These are phyloP conservation scores for Triticum monococcum DNA, from an alignment of 176 grass and related monocot species.

Conservation along the genomic window DNA sequence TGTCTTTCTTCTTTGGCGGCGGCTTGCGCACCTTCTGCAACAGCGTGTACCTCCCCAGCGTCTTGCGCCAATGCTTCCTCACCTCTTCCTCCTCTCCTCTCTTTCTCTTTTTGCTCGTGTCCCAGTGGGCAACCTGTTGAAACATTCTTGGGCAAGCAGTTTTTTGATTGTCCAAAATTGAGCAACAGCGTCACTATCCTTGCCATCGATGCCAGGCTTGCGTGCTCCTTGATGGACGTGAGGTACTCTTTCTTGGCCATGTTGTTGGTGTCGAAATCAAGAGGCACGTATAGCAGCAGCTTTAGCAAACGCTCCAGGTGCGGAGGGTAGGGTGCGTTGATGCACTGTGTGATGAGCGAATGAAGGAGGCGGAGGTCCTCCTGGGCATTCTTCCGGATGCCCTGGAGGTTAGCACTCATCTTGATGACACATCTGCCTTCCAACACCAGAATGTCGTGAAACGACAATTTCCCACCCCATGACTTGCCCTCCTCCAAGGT, in stretches of 20 bases:
- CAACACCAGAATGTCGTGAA: neutral
- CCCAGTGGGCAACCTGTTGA: too few relatives aligned
- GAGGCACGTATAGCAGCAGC: neutral
- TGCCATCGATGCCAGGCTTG: neutral
- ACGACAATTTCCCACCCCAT: neutral
- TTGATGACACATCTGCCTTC: neutral
- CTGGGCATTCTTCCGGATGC: neutral
- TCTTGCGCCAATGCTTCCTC: neutral
- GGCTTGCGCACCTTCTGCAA: neutral
- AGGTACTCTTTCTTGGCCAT: neutral
- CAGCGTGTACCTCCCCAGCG: neutral
- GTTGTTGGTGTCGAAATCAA: neutral
- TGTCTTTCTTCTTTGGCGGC: neutral
- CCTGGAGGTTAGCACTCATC: neutral
- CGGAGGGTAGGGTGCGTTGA: neutral
- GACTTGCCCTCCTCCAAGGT: neutral
- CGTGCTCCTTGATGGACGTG: neutral
- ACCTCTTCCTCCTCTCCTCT: too few relatives aligned
- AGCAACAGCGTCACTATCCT: neutral
- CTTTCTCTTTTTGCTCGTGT: too few relatives aligned
- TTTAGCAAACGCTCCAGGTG: neutral
- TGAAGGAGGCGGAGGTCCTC: neutral
- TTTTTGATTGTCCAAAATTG: neutral
- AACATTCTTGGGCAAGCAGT: neutral
- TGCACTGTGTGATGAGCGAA: neutral